A percentile compares a stretch with the other conserved stretches of the same genome.
Conservation (phyloP, 2,329 filamentous ascomycete species). For the Colletotrichum gloeosporioides region DNA sequence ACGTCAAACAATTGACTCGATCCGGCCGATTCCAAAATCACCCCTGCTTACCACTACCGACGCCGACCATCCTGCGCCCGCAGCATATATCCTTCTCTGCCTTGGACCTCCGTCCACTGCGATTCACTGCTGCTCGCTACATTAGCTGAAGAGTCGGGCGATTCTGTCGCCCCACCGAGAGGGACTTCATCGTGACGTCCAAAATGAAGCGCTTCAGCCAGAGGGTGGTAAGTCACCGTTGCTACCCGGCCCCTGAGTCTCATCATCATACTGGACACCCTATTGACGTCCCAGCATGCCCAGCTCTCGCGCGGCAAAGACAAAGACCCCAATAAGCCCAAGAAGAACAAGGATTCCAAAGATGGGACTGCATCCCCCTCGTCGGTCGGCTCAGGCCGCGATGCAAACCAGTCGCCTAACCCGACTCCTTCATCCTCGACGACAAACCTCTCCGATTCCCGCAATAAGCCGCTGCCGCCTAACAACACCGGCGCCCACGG, state of each 20-base stretch:
- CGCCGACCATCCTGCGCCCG: not conserved
- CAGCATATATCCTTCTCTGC: not conserved
- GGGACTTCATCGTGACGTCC: conserved; percentile 34
- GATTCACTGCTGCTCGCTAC: not conserved
- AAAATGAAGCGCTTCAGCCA: conserved; percentile 98
- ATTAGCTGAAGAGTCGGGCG: conserved; percentile 16
- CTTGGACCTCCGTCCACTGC: conserved; percentile 13
- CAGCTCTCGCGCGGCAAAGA: conserved; percentile 93
- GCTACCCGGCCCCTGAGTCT: conserved; percentile 7
- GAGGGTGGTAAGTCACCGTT: conserved; percentile 79
- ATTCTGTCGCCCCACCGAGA: conserved; percentile 18
- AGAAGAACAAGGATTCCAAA: conserved; percentile 75
- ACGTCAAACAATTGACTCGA: not conserved
- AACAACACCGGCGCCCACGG: conserved; percentile 51
- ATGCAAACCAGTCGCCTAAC: conserved; percentile 65
- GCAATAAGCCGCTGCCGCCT: conserved; percentile 78
- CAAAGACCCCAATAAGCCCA: conserved; percentile 86
- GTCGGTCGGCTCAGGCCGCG: conserved; percentile 54
- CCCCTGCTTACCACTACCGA: not conserved
- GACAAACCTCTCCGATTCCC: conserved; percentile 82
- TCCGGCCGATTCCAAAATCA: not conserved
- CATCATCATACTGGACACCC: conserved; percentile 12
- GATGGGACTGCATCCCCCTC: conserved; percentile 83
- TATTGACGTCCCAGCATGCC: conserved; percentile 56
- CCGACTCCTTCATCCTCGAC: conserved; percentile 88